Conservation (phyloP, 2,329 filamentous ascomycete species). For the Triangularia setosa region DNA sequence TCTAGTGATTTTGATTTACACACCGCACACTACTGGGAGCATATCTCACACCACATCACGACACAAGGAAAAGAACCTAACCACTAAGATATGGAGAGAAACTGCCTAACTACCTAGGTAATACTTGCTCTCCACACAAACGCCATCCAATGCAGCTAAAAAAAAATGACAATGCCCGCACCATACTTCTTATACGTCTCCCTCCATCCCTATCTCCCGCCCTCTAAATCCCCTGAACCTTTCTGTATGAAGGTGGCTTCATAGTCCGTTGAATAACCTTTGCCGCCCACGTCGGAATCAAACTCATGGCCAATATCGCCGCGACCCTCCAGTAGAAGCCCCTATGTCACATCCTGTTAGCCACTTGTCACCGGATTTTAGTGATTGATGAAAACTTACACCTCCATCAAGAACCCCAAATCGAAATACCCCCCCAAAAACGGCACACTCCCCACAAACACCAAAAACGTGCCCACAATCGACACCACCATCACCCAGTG, state of each 20-base stretch:
- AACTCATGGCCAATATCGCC: conserved; percentile 72
- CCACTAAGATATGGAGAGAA: neutral
- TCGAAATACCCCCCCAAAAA: conserved; percentile 91
- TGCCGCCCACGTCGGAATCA: conserved; percentile 81
- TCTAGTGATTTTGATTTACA: neutral
- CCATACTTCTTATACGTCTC: neutral
- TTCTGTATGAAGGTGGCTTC: conserved; percentile 90
- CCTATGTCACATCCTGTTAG: conserved; percentile 37
- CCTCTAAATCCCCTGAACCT: conserved; percentile 68
- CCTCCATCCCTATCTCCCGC: neutral
- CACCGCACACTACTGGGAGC: neutral
- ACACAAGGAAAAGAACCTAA: neutral
- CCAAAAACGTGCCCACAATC: conserved; percentile 73
- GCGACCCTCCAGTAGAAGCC: conserved; percentile 85
- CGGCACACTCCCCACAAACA: conserved; percentile 80
- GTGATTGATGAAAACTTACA: conserved; percentile 47
- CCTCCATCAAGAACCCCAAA: conserved; percentile 69
- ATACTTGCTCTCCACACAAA: conserved; percentile 7
- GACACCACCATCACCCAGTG: conserved; percentile 85
- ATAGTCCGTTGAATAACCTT: conserved; percentile 82
- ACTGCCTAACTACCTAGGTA: neutral
- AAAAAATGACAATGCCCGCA: neutral
- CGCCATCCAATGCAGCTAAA: conserved; percentile 18
- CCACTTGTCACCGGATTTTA: neutral
- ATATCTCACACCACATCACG: neutral